Evolutionary conservation across 768 basidiomycete genomes (phyloP), one percentile per base, ranked within the genome.

Genomic region (Galerina marginata): DNA sequence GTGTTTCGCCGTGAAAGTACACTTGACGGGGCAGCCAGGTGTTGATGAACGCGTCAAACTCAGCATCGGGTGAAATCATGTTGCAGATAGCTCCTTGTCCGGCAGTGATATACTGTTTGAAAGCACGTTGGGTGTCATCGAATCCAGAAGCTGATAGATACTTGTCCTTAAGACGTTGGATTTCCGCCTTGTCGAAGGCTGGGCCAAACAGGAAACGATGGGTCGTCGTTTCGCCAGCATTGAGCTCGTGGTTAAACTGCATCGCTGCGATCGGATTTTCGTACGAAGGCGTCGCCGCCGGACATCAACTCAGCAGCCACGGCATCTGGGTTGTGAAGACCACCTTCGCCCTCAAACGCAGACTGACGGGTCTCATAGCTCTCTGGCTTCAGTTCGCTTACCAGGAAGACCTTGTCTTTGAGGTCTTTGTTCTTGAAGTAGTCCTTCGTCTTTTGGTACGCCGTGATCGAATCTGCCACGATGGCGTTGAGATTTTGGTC

Each of bases 71-170:
- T 6, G 47, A 49, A n/a, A 49, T 33, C 47, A 49, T 49, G 33
- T 49, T 49, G 9, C 23, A 14, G 47, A 49, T 49, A 29, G 25
- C 47, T 49, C 47, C 47, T 4, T 23, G 16, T 25, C 47, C 47
- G 33, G 47, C 15, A 25, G 47, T 49, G 9, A 49, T 49, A n/a
- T 49, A 49, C 16, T 49, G 7, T 25, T 49, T 49, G n/a, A 25
- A 49, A 29, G 20, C 47, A 33, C 47, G 47, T 49, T 23, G 47
- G 23, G 47, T 23, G 47, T 49, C n/a, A 14, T 49, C 25, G 23
- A 49, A 49, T 9, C 47, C 47, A 15, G 47, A 49, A 49, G 47
- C 47, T 49, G 47, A 49, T 49, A 49, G 23, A 49, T 49, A 23
- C 47, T 49, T 49, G 26, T 23, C 23, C 14, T 33, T 15, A 14